Evolutionary conservation across 2,329 filamentous ascomycete species (phyloP), one percentile per base, ranked within the genome.

Genomic region (Colletotrichum sp.): DNA sequence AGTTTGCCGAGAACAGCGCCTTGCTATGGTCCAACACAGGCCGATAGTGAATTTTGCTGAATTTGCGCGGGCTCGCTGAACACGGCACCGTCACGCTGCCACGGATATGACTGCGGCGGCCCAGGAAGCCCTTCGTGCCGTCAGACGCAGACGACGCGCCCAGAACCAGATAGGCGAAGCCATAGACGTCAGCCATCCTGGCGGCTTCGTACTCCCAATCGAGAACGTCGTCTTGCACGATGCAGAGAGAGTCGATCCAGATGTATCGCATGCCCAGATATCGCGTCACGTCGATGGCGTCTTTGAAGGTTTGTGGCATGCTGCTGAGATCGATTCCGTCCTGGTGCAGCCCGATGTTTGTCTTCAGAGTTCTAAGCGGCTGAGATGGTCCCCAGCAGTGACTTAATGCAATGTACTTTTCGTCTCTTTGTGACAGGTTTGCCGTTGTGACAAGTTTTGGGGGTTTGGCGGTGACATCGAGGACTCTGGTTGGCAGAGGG

Each of bases 211-310:
- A 2, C 13, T 76, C 71, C 77, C 75, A 76, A 25, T 78, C 77
- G 1, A 60, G 32, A 16, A 66, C 71, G 6, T 70, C 74, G 30
- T 78, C 77, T 32, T 78, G 77, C 25, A 78, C 64, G 30, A 78
- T 78, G 55, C 77, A 78, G 12, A 78, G 43, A 0, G 71, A 74
- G 7, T 78, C 77, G 28, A 78, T 76, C 77, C 77, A 78, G 9
- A 78, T n/a, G 25, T 78, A 78, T n/a, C 66, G 77, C 8, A 77
- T 69, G 1, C 66, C 71, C 9, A 78, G 61, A 15, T 61, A 34
- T 5, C 65, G 68, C 1, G 77, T 70, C n/a, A 78, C 66, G 0
- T 8, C 25, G 25, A 78, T 36, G 36, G 70, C 68, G 36, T 78
- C 75, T 22, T 36, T 18, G 70, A 66, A 77, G 62, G 64, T 78